Percentiles rank a stretch among this genome's conserved stretches.
Evolutionary conservation across 352 stramenopile genomes (phyloP).

Genomic region (Saprolegnia parasitica): DNA sequence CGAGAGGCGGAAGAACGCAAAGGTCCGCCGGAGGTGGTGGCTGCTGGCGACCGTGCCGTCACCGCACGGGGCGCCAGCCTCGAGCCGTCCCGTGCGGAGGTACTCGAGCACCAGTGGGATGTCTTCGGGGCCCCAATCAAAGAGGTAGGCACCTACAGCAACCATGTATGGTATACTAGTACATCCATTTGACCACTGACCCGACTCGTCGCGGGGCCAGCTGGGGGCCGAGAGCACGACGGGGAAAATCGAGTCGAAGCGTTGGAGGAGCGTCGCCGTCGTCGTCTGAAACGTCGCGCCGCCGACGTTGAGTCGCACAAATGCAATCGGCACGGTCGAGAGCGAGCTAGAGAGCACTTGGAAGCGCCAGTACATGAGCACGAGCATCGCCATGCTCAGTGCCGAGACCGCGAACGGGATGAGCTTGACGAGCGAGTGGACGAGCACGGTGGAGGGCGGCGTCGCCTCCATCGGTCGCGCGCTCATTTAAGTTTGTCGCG

Average conservation of each 20-base stretch:
- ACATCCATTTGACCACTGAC: not conserved
- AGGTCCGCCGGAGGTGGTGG: not conserved
- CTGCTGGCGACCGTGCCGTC: not conserved
- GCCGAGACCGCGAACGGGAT: not conserved
- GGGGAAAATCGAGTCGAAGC: not conserved
- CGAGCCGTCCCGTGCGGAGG: not conserved
- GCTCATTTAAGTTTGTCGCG: no score
- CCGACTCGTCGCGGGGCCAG: not conserved
- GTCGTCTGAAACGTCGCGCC: not conserved
- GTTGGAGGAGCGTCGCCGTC: not conserved
- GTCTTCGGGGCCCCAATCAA: not conserved
- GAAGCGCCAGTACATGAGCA: not conserved
- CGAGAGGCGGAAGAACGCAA: not conserved
- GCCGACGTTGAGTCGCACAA: not conserved
- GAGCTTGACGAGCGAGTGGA: not conserved
- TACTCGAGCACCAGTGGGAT: not conserved
- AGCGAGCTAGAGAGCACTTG: not conserved
- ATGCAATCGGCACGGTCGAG: not conserved
- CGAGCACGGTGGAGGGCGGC: not conserved
- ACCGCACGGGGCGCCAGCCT: not conserved
- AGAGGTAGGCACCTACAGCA: not conserved
- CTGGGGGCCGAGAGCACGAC: not conserved
- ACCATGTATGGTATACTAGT: not conserved
- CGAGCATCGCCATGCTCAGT: not conserved
- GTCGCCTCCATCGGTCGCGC: not conserved